Base-by-base conservation (phyloP, 495 filamentous ascomycete species). In the Trichoderma parareesei region DNA sequence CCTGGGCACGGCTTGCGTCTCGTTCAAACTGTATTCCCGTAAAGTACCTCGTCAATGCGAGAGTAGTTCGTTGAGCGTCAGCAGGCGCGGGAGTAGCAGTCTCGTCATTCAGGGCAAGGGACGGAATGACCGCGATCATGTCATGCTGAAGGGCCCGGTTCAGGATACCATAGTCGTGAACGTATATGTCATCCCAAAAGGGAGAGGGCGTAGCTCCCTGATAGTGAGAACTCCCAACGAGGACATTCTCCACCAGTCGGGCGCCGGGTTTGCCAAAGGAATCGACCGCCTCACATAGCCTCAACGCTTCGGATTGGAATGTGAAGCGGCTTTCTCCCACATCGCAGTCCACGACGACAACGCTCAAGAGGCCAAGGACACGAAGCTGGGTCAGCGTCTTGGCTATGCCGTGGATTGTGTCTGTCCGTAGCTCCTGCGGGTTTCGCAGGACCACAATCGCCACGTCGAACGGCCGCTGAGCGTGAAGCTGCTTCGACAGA, bases 381-480 rank as follows among this genome's bases (percentile, higher is more conserved):
- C 83, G 81, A 7, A 99, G 85, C 71, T 96, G 93, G 10, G 87
- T 85, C 20, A 99, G 74, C 0, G 95, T 98, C 67, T 85, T 86
- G 0, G 88, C 91, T 61, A 97, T 84, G 0, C 92, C 94, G 61
- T 85, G 70, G 2, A 98, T 69, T 0, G 83, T 88, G 7, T 76
- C 73, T 63, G 92, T 84, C 70, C 88, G 81, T 61, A 94, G 80
- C 1, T 73, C 72, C 69, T 94, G 87, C 4, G 90, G 88, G 35
- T 81, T 82, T 46, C 88, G 84, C 55, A 98, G 81, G 72, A 96
- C 96, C 62, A 99, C 86, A 65, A 99, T 73, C 11, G 94, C 92
- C 41, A 96, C 77, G 73, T 97, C 27, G 65, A 41, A 53, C 38
- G 44, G 37, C 16, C 8, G 38, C 61, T 35, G 14, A 62, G 44